phyloP scores from a whole-genome alignment of 306 rosid species.

The Trichosanthes truncata region DNA sequence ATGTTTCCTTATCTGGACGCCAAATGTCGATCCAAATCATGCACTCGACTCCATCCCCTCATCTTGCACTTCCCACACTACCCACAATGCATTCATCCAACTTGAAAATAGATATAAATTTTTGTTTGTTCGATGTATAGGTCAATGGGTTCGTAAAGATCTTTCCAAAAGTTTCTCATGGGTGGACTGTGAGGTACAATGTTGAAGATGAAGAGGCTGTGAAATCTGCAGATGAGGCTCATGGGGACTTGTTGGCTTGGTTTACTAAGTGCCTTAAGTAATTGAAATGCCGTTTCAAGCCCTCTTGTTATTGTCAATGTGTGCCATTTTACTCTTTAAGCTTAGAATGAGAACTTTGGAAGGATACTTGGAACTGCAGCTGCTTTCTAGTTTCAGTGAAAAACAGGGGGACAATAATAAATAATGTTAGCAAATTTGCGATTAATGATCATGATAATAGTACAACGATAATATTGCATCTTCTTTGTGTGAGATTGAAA shows the following conservation, averaged over 20 bases:
- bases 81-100: not conserved
- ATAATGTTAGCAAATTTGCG: not conserved
- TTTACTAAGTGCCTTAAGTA: constrained; percentile 17
- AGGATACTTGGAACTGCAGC: not conserved
- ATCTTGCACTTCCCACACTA: not conserved
- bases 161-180: constrained; percentile 49
- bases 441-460: not conserved
- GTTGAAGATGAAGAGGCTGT: constrained; percentile 34
- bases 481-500: not conserved
- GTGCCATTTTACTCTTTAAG: not conserved
- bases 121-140: constrained; percentile 12
- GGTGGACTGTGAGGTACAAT: constrained; percentile 48
- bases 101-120: not conserved
- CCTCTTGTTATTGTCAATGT: not conserved
- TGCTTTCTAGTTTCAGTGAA: not conserved
- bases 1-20: not conserved
- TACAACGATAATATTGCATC: not conserved
- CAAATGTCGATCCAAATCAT: not conserved
- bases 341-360: not conserved
- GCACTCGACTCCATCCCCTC: not conserved
- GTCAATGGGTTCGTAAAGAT: constrained; percentile 44
- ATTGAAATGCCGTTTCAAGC: not conserved
- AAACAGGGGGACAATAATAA: not conserved
- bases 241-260: constrained; percentile 53
- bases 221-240: constrained; percentile 59